Percentiles rank a stretch among this genome's conserved stretches.
Evolutionary conservation across 495 filamentous ascomycete genomes (phyloP).

Genomic region (Thermochaetoides thermophila): DNA sequence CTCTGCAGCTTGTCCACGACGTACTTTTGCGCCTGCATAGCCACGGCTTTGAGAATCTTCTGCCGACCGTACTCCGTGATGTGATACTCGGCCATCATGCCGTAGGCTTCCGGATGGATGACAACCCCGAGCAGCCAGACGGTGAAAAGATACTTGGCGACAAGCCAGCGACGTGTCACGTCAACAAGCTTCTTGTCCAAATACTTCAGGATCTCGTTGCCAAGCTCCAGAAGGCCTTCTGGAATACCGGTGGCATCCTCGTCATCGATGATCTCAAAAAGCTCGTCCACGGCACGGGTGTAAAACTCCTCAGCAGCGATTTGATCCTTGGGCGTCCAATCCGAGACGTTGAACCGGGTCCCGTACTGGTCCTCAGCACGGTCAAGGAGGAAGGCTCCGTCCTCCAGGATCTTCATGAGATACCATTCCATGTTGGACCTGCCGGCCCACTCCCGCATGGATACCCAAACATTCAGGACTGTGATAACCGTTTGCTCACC

Average conservation of each 20-base stretch:
- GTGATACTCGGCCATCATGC: conserved; percentile 80
- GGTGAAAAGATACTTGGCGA: conserved; percentile 84
- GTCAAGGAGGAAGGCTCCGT: conserved; percentile 81
- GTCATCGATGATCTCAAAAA: conserved; percentile 80
- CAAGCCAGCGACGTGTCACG: conserved; percentile 60
- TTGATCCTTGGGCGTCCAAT: conserved; percentile 49
- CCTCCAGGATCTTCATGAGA: conserved; percentile 82
- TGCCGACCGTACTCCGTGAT: conserved; percentile 81
- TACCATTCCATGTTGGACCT: conserved; percentile 82
- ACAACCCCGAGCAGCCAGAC: conserved; percentile 73
- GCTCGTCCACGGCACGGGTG: conserved; percentile 56
- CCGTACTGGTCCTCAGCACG: conserved; percentile 53
- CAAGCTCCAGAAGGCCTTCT: conserved; percentile 64
- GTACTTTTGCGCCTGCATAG: conserved; percentile 57
- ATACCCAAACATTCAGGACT: conserved; percentile 71
- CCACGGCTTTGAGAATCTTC: conserved; percentile 74
- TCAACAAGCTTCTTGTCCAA: conserved; percentile 57
- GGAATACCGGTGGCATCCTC: conserved; percentile 70
- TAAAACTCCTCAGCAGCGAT: conserved; percentile 85
- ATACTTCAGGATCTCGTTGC: conserved; percentile 65
- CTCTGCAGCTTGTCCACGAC: conserved; percentile 48
- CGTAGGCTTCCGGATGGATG: conserved; percentile 78
- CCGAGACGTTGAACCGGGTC: conserved; percentile 48
- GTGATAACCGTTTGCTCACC: conserved; percentile 50
- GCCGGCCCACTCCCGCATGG: conserved; percentile 77